These are phyloP conservation scores for Acacia melanoxylon DNA, from an alignment of 306 rosid genomes.

Conservation along the genomic window DNA sequence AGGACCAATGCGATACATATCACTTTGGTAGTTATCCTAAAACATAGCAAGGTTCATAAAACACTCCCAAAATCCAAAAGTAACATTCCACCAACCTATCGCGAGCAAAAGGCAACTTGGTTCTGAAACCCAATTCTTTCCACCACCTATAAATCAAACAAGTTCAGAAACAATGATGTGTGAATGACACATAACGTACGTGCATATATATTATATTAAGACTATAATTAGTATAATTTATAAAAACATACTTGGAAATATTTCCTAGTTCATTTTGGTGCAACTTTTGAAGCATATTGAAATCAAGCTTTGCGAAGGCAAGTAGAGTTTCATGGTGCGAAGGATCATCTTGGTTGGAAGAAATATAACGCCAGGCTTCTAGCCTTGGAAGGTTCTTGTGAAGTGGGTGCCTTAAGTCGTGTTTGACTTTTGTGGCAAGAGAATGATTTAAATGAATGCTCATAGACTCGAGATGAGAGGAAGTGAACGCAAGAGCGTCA, in stretches of 20 bases:
- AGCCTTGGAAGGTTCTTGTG: background rate
- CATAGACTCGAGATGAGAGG: background rate
- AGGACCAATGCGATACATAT: background rate
- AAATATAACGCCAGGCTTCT: background rate
- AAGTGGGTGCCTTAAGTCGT: background rate
- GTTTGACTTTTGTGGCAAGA: background rate
- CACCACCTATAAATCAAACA: slow-evolving; percentile 43
- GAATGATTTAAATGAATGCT: background rate
- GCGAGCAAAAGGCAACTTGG: slow-evolving; percentile 37
- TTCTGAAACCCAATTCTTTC: slow-evolving; percentile 27
- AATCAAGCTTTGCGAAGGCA: background rate
- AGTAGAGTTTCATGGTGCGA: background rate
- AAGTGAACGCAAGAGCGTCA: background rate
- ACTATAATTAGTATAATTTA: background rate
- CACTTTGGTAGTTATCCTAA: slow-evolving; percentile 11
- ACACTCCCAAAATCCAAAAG: slow-evolving; percentile 39
- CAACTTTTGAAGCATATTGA: background rate
- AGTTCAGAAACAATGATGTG: background rate
- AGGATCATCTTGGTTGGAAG: background rate
- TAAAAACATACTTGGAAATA: background rate
- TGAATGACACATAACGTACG: background rate
- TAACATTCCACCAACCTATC: slow-evolving; percentile 48
- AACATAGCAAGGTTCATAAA: background rate
- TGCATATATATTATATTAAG: background rate
- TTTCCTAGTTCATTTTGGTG: background rate